phyloP scores from a whole-genome alignment of 2,329 filamentous ascomycete genomes.

The Neofusicoccum laricinum region DNA sequence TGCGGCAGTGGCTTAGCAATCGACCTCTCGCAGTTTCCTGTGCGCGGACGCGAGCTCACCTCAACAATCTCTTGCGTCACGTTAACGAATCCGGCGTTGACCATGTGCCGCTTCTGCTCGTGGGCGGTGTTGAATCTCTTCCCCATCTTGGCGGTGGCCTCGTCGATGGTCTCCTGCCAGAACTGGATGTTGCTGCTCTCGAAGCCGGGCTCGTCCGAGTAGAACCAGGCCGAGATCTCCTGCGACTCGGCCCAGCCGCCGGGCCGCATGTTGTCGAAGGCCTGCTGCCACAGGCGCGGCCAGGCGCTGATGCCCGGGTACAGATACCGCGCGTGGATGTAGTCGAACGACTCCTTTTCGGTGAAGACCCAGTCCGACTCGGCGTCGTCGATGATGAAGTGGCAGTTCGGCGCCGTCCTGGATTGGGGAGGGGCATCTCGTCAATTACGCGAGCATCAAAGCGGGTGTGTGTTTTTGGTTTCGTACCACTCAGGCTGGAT shows the following conservation, averaged over 20 bases:
- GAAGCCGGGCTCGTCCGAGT: slow-evolving; percentile 7
- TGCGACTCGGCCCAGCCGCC: slow-evolving; percentile 14
- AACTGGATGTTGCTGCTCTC: not conserved
- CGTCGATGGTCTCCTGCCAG: not conserved
- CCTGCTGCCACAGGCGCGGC: slow-evolving; percentile 5
- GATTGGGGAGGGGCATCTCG: too few relatives aligned
- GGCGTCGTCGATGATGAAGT: slow-evolving; percentile 49
- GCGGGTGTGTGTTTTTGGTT: not conserved
- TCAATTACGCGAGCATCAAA: too few relatives aligned
- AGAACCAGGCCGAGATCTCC: slow-evolving; percentile 10
- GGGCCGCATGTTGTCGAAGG: slow-evolving; percentile 5
- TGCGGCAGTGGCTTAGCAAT: not conserved
- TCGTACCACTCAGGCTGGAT: slow-evolving; percentile 45
- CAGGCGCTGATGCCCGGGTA: slow-evolving; percentile 6
- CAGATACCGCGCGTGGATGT: slow-evolving; percentile 35
- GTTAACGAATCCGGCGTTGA: slow-evolving; percentile 31
- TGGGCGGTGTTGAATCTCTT: slow-evolving; percentile 17
- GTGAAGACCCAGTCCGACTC: slow-evolving; percentile 40
- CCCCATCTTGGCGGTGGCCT: slow-evolving; percentile 13
- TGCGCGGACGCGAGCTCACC: slow-evolving; percentile 18
- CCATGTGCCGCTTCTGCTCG: slow-evolving; percentile 20
- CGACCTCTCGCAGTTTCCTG: too few relatives aligned
- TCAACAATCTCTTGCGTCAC: slow-evolving; percentile 34
- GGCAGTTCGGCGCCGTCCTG: slow-evolving; percentile 47
- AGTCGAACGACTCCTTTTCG: slow-evolving; percentile 34